A percentile compares a stretch with the other conserved stretches of the same genome.
These are phyloP conservation scores for Trichoderma gracile DNA, from an alignment of 2,329 filamentous ascomycete species.

Conservation along the genomic window DNA sequence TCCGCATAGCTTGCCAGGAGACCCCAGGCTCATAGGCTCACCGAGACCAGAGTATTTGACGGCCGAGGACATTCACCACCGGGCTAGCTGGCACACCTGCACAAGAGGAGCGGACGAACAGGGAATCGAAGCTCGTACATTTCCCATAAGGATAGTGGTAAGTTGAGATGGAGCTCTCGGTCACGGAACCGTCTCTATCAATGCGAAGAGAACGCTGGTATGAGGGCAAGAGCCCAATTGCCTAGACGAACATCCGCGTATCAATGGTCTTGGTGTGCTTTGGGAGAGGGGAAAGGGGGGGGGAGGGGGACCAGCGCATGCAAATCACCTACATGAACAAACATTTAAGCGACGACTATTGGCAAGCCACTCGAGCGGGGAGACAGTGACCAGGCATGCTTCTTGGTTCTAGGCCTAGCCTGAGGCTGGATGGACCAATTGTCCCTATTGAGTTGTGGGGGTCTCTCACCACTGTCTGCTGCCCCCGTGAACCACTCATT, in stretches of 20 bases:
- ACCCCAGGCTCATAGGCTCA: neutral
- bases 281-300: too few relatives aligned
- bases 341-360: conserved; percentile 1
- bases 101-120: too few relatives aligned
- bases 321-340: neutral
- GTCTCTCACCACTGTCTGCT: too few relatives aligned
- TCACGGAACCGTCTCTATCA: neutral
- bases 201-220: neutral
- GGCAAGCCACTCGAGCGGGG: neutral
- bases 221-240: neutral
- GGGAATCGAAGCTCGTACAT: too few relatives aligned
- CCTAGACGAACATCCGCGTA: neutral
- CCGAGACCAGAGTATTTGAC: neutral
- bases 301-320: neutral
- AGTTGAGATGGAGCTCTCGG: too few relatives aligned
- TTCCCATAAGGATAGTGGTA: too few relatives aligned
- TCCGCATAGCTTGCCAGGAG: neutral
- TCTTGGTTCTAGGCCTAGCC: neutral
- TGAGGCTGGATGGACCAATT: neutral
- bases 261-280: neutral
- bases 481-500: too few relatives aligned
- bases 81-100: neutral
- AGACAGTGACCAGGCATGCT: neutral
- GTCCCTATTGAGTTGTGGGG: neutral
- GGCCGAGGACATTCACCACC: neutral